Evolutionary conservation across 1,139 yeast species (phyloP).

Genomic region (Suhomyces atakaporum): DNA sequence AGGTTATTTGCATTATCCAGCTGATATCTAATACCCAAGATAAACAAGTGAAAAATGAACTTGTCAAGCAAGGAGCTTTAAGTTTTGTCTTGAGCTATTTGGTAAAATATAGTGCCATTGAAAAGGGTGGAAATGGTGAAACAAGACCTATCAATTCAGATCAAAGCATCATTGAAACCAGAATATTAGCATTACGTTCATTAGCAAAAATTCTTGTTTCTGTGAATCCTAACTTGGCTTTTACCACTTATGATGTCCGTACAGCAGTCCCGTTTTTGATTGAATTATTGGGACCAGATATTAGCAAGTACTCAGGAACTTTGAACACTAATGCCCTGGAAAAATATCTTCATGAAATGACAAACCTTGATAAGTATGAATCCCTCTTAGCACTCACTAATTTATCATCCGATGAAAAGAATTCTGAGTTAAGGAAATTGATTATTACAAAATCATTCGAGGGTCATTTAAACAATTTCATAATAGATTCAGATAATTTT

Average conservation of each 20-base stretch:
- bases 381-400: constrained; percentile 52
- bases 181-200: constrained; percentile 35
- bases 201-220: constrained; percentile 48
- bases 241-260: constrained; percentile 40
- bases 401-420: constrained; percentile 32
- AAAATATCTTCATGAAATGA: constrained; percentile 29
- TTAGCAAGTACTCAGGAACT: constrained; percentile 23
- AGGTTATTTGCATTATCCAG: constrained; percentile 27
- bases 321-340: constrained; percentile 7
- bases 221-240: constrained; percentile 41
- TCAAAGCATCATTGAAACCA: constrained; percentile 20
- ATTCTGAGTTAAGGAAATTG: constrained; percentile 29
- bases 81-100: constrained; percentile 41
- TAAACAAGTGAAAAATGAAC: constrained; percentile 30
- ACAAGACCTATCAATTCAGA: constrained; percentile 24
- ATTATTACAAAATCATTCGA: constrained; percentile 40
- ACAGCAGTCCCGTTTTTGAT: constrained; percentile 50
- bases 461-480: constrained; percentile 34
- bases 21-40: constrained; percentile 30
- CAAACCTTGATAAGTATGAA: constrained; percentile 44
- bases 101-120: constrained; percentile 32
- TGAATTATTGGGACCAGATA: constrained; percentile 45
- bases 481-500: constrained; percentile 39
- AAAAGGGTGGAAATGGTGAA: constrained; percentile 15
- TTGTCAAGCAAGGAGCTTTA: constrained; percentile 51